Percentiles rank a stretch among this genome's conserved stretches.
Conservation (phyloP, 305 asterid genomes). For the Fraxinus albicans region DNA sequence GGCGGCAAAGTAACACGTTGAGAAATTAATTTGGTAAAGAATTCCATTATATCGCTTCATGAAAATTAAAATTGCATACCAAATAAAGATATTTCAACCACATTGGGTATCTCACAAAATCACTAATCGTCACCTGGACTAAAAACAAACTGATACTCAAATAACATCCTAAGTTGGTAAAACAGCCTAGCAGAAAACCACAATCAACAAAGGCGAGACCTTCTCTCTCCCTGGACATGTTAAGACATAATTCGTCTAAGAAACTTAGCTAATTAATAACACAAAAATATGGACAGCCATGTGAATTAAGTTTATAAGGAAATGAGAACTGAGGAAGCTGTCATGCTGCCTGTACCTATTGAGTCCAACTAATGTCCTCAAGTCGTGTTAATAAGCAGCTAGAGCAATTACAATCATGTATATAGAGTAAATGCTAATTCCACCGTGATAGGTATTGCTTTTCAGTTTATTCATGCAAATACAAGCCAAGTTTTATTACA, state of each 20-base stretch:
- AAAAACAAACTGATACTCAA: slow-evolving; percentile 4
- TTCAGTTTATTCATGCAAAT: not conserved
- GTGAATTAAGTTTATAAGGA: not conserved
- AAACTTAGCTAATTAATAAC: not conserved
- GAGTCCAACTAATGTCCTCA: not conserved
- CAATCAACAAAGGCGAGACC: not conserved
- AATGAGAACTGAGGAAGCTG: not conserved
- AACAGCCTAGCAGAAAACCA: not conserved
- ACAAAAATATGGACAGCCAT: not conserved
- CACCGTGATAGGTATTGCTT: not conserved
- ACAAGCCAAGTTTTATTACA: not conserved
- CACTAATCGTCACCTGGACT: slow-evolving; percentile 8
- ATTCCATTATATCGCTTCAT: not conserved
- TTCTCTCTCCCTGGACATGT: not conserved
- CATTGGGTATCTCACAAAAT: slow-evolving; percentile 11
- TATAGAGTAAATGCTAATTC: not conserved
- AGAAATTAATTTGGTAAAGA: not conserved
- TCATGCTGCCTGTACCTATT: not conserved
- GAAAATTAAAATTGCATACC: slow-evolving; percentile 8
- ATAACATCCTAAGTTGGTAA: not conserved
- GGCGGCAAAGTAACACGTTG: slow-evolving; percentile 8
- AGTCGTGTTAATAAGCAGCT: not conserved
- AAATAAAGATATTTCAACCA: slow-evolving; percentile 8
- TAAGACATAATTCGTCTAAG: not conserved
- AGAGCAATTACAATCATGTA: not conserved